Base-by-base conservation (phyloP, 768 basidiomycete species). In the Solioccasus polychromus region DNA sequence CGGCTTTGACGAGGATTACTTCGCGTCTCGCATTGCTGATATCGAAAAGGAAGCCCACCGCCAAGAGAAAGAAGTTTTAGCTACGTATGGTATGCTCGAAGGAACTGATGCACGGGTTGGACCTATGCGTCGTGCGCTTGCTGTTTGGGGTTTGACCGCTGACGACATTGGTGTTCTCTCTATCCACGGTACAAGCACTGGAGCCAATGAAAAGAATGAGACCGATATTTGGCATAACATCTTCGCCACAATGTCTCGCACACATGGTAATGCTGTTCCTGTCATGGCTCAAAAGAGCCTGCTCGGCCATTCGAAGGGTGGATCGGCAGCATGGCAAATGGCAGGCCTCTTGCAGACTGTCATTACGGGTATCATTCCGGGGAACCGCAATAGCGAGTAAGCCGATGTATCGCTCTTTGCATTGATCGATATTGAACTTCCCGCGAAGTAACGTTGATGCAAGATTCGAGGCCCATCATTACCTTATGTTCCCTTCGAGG, bases 241-340 rank as follows among this genome's bases (percentile, higher is more conserved):
- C 63, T 87, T 99, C 70, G 81, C 78, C n/a, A 79, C 81, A 34
- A 84, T 97, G 53, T 81, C 82, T 31, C 91, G 96, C 51, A 90
- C 92, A 7, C 81, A 84, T 30, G 95, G 96, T 43, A 98, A 98
- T 66, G 93, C 94, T n/a, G 85, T 95, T 37, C 96, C 96, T 5
- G 83, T 96, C 60, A 87, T 98, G 67, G 92, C 96, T 3, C 96
- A 98, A 69, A 99, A 99, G 79, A 92, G 88, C 66, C 76, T 99
- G 39, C 86, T 95, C 24, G 96, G 96, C 50, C 95, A 99, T 64
- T 85, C 95, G 10, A 99, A 99, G 76, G 96, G 96, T 67, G 96
- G 95, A 50, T 91, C 96, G n/a, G 95, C 95, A 44, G 89, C 93
- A 2, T 97, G 93, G 95, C 91, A 93, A 70, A 81, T 96, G 77